Base-by-base conservation (phyloP, 768 basidiomycete genomes). In the Suillus subluteus region DNA sequence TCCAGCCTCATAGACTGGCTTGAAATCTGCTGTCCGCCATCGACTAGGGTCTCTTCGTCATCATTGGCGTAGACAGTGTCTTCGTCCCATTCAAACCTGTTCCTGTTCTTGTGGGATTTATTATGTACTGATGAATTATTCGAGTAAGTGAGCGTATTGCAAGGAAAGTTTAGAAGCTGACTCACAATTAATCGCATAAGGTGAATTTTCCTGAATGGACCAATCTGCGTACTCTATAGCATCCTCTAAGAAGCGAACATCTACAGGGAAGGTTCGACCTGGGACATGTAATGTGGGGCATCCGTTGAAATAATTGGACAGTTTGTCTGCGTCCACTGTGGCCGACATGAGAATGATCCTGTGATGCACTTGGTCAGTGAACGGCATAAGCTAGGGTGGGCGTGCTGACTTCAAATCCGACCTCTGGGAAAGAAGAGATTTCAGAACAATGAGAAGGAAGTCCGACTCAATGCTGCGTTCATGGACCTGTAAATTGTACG, bases 401-500 rank as follows among this genome's bases (percentile, higher is more conserved):
- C 21, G 44, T 8, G 75, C 82, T 66, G 69, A 92, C 95, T 93
- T 96, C n/a, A 99, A 81, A 71, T 97, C 89, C 59, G 89, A 85
- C 32, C 94, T 85, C 68, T 90, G 87, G 64, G 84, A 79, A 62
- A 98, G 77, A 41, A 99, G 80, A 18, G 92, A 89, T 77, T 94
- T 95, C 63, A 99, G 83, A 6, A 98, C 94, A 70, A 98, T 95
- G 40, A 99, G 82, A 40, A 99, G 84, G 80, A 99, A 99, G 77
- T 99, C 97, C 0, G 95, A 96, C 74, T 99, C 97, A 70, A 99
- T 98, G 8, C 91, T 94, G 26, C 97, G 90, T 80, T 99, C 97
- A 73, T 99, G 97, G 58, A 98, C 94, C 89, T 91, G 69, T 15
- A 54, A 37, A 44, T 55, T 35, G 37, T 7, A 37, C 16, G 23